phyloP scores from a whole-genome alignment of 2,329 filamentous ascomycete genomes.

The Sclerotinia borealis region DNA sequence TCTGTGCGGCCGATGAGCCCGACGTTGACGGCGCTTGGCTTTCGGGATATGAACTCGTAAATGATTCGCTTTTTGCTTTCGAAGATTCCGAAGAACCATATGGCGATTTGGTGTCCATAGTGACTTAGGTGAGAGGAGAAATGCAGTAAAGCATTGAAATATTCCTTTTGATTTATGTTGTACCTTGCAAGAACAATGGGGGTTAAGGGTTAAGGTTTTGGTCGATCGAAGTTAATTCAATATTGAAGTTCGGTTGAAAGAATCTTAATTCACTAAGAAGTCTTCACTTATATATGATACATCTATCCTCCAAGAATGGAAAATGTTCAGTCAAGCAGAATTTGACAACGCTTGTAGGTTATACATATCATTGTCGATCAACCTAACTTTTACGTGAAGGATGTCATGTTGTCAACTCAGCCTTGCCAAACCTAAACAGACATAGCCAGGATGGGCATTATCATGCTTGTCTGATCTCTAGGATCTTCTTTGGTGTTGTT shows the following conservation, averaged over 20 bases:
- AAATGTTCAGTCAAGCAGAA: not conserved
- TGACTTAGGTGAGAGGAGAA: not conserved
- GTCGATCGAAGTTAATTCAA: no score
- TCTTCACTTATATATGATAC: not conserved
- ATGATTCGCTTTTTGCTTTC: not conserved
- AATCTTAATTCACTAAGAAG: not conserved
- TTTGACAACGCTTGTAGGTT: not conserved
- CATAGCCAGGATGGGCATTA: not conserved
- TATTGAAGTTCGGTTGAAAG: no score
- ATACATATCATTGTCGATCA: not conserved
- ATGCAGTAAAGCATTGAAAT: not conserved
- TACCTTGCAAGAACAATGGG: not conserved
- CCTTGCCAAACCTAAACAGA: not conserved
- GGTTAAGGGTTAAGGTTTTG: not conserved
- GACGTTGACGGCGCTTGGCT: not conserved
- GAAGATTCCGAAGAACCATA: not conserved
- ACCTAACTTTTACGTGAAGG: not conserved
- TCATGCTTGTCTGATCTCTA: not conserved
- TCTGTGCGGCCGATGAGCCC: not conserved
- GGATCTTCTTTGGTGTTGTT: not conserved
- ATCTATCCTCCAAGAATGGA: not conserved
- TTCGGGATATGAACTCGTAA: not conserved
- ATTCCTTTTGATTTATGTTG: not conserved
- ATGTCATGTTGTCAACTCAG: not conserved
- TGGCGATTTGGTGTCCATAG: not conserved